phyloP scores from a whole-genome alignment of 2,329 filamentous ascomycete species.

The Aspergillus fructus region DNA sequence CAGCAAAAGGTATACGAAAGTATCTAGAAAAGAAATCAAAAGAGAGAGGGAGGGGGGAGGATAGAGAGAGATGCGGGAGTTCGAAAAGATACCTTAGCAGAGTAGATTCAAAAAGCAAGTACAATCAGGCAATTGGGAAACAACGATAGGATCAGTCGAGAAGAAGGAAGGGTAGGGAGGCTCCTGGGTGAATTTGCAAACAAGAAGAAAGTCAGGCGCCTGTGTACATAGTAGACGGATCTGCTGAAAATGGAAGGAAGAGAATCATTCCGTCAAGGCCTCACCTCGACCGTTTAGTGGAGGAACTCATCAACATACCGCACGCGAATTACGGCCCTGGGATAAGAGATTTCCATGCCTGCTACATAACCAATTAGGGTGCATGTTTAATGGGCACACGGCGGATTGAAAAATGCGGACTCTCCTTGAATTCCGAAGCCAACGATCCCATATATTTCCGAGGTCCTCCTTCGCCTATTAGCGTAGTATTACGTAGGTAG shows the following conservation, averaged over 20 bases:
- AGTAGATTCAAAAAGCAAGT: constrained; percentile 8
- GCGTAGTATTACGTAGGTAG: background rate
- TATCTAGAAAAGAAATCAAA: constrained; percentile 20
- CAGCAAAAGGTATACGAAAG: constrained; percentile 21
- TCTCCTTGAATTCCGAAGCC: background rate
- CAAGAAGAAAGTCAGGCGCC: background rate
- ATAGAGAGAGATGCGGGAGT: constrained; percentile 21
- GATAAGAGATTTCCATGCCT: background rate
- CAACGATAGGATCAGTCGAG: constrained; percentile 15
- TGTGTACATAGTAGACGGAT: background rate
- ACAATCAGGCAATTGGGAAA: constrained; percentile 16
- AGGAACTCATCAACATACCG: background rate
- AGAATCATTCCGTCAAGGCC: background rate
- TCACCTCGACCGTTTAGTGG: background rate
- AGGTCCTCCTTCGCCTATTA: background rate
- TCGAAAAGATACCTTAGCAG: constrained; percentile 5
- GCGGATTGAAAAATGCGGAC: background rate
- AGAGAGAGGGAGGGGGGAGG: background rate
- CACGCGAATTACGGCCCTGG: background rate
- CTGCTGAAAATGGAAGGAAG: constrained; percentile 5
- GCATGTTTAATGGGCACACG: background rate
- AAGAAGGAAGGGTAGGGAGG: constrained; percentile 3
- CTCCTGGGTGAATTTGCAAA: background rate
- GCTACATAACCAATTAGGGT: background rate
- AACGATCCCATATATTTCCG: background rate